These are phyloP conservation scores for Venturia effusa DNA, from an alignment of 2,329 filamentous ascomycete species.

Conservation along the genomic window DNA sequence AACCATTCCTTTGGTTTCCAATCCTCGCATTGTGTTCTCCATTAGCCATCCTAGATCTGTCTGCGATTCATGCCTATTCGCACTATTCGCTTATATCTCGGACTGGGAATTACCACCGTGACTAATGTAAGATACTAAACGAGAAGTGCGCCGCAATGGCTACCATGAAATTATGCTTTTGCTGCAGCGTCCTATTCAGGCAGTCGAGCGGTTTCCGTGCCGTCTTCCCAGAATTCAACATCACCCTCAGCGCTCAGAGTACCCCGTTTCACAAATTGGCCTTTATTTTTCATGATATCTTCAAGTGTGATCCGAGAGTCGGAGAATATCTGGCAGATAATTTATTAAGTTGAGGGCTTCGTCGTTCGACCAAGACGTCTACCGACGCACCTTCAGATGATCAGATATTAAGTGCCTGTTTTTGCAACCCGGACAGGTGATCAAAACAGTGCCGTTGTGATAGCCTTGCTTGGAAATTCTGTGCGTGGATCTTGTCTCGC, in stretches of 20 bases:
- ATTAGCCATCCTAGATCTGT: background rate
- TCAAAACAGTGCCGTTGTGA: constrained; percentile 78
- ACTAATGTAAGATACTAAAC: too few species aligned
- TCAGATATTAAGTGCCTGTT: constrained; percentile 88
- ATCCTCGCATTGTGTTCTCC: background rate
- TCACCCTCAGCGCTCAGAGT: constrained; percentile 68
- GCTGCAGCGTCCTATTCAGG: background rate
- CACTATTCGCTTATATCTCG: background rate
- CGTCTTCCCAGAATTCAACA: constrained; percentile 71
- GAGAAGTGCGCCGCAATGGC: background rate
- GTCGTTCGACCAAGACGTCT: background rate
- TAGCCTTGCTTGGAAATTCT: constrained; percentile 89
- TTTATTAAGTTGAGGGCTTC: background rate
- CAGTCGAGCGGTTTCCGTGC: background rate
- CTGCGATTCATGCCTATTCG: background rate
- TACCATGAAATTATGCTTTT: background rate
- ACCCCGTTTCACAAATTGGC: constrained; percentile 61
- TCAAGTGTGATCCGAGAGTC: constrained; percentile 61
- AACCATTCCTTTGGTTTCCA: background rate
- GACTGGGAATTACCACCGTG: background rate
- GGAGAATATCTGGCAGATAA: constrained; percentile 49
- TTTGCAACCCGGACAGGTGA: constrained; percentile 76
- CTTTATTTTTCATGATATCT: constrained; percentile 66
- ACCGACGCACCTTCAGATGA: constrained; percentile 52
- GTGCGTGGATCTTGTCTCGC: constrained; percentile 69